Evolutionary conservation across 2,329 filamentous ascomycete species (phyloP).

Genomic region (Fusarium sambucinum): DNA sequence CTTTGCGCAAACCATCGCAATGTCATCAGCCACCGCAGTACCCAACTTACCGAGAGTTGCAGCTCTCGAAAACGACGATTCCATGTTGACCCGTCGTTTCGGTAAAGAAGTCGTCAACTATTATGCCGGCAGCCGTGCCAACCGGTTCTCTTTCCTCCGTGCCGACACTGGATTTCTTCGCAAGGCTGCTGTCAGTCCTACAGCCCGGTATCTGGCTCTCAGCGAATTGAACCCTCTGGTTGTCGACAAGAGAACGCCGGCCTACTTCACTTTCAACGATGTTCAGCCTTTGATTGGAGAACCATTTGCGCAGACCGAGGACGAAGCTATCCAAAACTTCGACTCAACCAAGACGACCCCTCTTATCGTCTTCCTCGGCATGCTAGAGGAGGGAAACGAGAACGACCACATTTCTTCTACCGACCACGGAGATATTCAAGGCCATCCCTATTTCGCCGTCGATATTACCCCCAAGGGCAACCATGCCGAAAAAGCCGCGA

Average conservation of each 20-base stretch:
- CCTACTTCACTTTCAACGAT: conserved; percentile 76
- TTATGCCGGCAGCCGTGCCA: conserved; percentile 82
- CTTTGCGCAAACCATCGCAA: conserved; percentile 25
- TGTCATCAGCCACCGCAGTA: conserved; percentile 50
- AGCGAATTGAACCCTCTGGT: conserved; percentile 82
- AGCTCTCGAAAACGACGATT: conserved; percentile 62
- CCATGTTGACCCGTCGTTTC: conserved; percentile 81
- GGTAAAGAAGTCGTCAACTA: conserved; percentile 86
- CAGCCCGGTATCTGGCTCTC: conserved; percentile 80
- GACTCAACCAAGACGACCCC: conserved; percentile 77
- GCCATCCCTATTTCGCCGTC: conserved; percentile 87
- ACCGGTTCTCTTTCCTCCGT: conserved; percentile 83
- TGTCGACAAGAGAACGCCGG: conserved; percentile 67
- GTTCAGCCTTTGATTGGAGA: conserved; percentile 79
- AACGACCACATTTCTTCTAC: conserved; percentile 44
- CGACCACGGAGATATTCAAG: conserved; percentile 76
- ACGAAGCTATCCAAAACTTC: conserved; percentile 77
- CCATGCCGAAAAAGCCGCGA: conserved; percentile 71
- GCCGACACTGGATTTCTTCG: conserved; percentile 77
- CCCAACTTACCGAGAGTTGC: conserved; percentile 59
- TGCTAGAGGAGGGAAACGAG: conserved; percentile 75
- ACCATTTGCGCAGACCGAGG: conserved; percentile 78
- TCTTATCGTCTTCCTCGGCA: conserved; percentile 84
- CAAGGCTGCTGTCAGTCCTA: conserved; percentile 73
- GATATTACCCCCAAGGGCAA: conserved; percentile 82